Percentiles rank a stretch among this genome's conserved stretches.
These are phyloP conservation scores for Ustilago hordei DNA, from an alignment of 1,284 basidiomycete genomes.

Conservation along the genomic window DNA sequence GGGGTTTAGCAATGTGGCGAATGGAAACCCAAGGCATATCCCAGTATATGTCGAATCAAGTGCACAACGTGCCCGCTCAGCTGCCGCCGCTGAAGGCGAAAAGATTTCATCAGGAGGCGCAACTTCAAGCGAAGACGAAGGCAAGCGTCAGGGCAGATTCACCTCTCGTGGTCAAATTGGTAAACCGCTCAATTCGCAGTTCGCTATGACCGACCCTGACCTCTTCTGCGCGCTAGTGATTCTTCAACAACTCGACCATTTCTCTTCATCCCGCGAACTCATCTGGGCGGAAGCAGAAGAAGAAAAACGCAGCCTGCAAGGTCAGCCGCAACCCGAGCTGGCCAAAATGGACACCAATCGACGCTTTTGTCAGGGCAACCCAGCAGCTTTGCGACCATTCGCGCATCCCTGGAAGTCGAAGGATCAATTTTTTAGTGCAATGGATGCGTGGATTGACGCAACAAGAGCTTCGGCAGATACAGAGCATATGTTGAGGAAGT, in stretches of 20 bases:
- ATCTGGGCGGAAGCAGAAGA: constrained; percentile 61
- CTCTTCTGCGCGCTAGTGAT: constrained; percentile 37
- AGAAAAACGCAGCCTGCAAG: constrained; percentile 47
- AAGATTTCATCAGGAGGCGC: constrained; percentile 18
- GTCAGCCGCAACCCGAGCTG: constrained; percentile 16
- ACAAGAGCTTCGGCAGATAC: constrained; percentile 35
- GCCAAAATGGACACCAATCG: constrained; percentile 21
- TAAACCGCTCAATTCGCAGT: constrained; percentile 47
- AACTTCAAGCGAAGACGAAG: constrained; percentile 37
- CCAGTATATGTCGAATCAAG: constrained; percentile 52
- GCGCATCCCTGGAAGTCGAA: constrained; percentile 51
- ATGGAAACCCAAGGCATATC: constrained; percentile 51
- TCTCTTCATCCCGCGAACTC: constrained; percentile 40
- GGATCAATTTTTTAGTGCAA: constrained; percentile 37
- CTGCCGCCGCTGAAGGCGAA: constrained; percentile 3
- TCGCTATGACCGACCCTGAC: constrained; percentile 41
- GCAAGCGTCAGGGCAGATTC: constrained; percentile 39
- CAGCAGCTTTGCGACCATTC: constrained; percentile 40
- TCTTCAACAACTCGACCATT: constrained; percentile 20
- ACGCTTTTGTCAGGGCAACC: constrained; percentile 37
- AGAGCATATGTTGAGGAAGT: constrained; percentile 34
- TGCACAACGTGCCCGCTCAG: constrained; percentile 37
- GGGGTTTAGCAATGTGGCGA: constrained; percentile 42
- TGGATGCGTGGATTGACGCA: constrained; percentile 45
- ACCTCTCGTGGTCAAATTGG: constrained; percentile 53